Percentiles rank a stretch among this genome's conserved stretches.
Conservation (phyloP, 306 rosid genomes). For the Sphenostylis stenocarpa region DNA sequence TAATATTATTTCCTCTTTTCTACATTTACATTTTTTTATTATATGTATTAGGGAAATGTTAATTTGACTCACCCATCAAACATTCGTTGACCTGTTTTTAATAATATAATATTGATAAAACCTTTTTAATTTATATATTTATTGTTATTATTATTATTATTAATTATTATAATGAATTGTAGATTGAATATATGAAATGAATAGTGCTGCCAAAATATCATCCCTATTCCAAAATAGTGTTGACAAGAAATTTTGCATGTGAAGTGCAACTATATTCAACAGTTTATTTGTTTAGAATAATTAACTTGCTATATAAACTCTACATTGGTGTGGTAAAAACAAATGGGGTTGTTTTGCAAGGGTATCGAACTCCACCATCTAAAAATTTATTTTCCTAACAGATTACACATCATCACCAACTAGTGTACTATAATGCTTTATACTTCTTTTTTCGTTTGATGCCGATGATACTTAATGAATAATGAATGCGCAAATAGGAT, state of each 20-base stretch:
- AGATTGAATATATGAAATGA: too few relatives aligned
- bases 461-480: slow-evolving; percentile 38
- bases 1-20: too few relatives aligned
- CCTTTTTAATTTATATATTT: too few relatives aligned
- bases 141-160: too few relatives aligned
- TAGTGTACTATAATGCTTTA: slow-evolving; percentile 1
- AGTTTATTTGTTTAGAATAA: not conserved
- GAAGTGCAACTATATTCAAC: not conserved
- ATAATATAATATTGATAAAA: too few relatives aligned
- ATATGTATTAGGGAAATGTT: too few relatives aligned
- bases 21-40: not conserved
- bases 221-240: not conserved
- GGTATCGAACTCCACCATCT: not conserved
- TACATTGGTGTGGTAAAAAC: not conserved
- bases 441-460: not conserved
- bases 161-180: too few relatives aligned
- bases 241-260: not conserved
- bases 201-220: too few relatives aligned
- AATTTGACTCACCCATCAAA: too few relatives aligned
- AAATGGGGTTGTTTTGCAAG: not conserved
- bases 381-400: slow-evolving; percentile 9
- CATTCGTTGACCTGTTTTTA: too few relatives aligned
- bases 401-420: not conserved
- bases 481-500: slow-evolving; percentile 66
- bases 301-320: not conserved